A percentile compares a stretch with the other conserved stretches of the same genome.
Conservation (phyloP, 306 rosid species). For the Nissolia schottii region DNA sequence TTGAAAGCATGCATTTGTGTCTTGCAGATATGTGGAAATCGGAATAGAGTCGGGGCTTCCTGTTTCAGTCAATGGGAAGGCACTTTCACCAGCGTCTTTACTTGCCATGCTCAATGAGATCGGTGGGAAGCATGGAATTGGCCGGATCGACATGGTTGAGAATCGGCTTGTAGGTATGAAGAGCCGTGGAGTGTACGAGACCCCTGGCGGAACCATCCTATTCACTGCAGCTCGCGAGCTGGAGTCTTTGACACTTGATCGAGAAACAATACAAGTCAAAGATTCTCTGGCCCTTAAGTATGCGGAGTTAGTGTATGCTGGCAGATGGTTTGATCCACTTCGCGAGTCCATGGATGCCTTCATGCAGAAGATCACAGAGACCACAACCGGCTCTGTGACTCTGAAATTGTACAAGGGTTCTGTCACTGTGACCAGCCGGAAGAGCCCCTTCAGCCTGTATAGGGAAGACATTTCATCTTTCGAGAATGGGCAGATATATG, state of each 20-base stretch:
- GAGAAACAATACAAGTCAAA: conserved; percentile 71
- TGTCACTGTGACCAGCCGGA: conserved; percentile 52
- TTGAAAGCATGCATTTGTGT: neutral
- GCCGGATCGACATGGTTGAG: conserved; percentile 92
- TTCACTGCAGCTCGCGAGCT: conserved; percentile 70
- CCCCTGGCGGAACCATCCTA: conserved; percentile 95
- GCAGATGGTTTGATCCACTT: conserved; percentile 95
- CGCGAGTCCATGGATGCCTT: conserved; percentile 83
- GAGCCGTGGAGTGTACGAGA: conserved; percentile 95
- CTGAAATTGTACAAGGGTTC: conserved; percentile 79
- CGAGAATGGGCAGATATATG: conserved; percentile 74
- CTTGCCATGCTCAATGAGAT: conserved; percentile 77
- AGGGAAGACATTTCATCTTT: conserved; percentile 94
- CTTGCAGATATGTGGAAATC: conserved; percentile 70
- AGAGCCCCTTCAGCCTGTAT: conserved; percentile 68
- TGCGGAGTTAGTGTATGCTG: conserved; percentile 93
- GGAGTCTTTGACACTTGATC: conserved; percentile 75
- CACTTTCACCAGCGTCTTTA: conserved; percentile 71
- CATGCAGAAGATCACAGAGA: conserved; percentile 79
- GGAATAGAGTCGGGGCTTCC: conserved; percentile 74
- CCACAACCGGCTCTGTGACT: conserved; percentile 76
- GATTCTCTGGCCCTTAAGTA: conserved; percentile 76
- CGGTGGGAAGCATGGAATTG: conserved; percentile 87
- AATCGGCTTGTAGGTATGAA: conserved; percentile 95
- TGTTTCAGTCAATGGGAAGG: conserved; percentile 63